These are phyloP conservation scores for Trichoderma aggressivum DNA, from an alignment of 2,329 filamentous ascomycete species.

Conservation along the genomic window DNA sequence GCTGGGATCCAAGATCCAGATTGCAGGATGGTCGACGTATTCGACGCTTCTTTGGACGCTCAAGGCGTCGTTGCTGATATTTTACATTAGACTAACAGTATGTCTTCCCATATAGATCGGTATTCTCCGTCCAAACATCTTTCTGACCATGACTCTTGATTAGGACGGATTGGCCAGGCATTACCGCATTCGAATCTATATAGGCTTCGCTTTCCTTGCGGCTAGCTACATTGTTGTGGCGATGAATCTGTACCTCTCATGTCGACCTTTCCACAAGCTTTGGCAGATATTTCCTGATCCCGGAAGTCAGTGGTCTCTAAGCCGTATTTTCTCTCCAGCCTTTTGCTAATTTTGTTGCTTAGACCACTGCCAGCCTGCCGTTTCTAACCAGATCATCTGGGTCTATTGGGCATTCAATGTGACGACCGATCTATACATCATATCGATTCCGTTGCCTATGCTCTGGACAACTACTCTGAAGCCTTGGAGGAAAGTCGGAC, in stretches of 20 bases:
- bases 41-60: conserved; percentile 52
- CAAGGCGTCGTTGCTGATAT: conserved; percentile 55
- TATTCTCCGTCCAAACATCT: neutral
- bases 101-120: neutral
- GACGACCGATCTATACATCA: conserved; percentile 55
- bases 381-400: conserved; percentile 50
- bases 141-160: neutral
- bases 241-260: conserved; percentile 49
- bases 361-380: conserved; percentile 48
- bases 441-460: conserved; percentile 56
- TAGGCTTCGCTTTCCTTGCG: conserved; percentile 49
- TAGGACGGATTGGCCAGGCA: conserved; percentile 13
- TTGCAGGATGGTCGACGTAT: conserved; percentile 55
- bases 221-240: conserved; percentile 48
- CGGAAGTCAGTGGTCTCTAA: conserved; percentile 41
- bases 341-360: conserved; percentile 2
- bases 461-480: conserved; percentile 38
- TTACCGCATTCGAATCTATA: conserved; percentile 44
- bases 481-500: conserved; percentile 36
- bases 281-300: conserved; percentile 60
- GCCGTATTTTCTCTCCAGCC: neutral
- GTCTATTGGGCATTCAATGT: conserved; percentile 52
- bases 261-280: conserved; percentile 49
- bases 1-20: conserved; percentile 53
- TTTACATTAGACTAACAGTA: conserved; percentile 52